A percentile compares a stretch with the other conserved stretches of the same genome.
phyloP scores from a whole-genome alignment of 768 basidiomycete genomes.

The Austroboletus eburneus region DNA sequence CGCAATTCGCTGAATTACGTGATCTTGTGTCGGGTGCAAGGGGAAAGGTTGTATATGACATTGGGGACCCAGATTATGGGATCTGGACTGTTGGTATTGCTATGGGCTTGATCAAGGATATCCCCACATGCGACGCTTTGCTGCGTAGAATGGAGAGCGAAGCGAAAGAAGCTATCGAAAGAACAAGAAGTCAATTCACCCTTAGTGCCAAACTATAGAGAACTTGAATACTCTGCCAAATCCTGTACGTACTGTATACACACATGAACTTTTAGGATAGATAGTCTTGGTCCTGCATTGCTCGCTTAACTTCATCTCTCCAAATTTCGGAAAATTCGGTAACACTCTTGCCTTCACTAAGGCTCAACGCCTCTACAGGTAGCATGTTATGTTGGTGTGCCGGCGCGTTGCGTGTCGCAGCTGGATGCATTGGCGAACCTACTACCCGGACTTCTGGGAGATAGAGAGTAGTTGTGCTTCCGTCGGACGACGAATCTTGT shows the following conservation, averaged over 20 bases:
- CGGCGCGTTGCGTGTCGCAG: constrained; percentile 63
- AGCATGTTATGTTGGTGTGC: constrained; percentile 84
- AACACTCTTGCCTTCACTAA: constrained; percentile 71
- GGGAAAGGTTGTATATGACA: constrained; percentile 73
- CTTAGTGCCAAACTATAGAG: constrained; percentile 20
- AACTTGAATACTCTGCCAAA: not conserved
- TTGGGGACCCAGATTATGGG: constrained; percentile 81
- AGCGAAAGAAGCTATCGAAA: constrained; percentile 61
- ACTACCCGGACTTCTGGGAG: constrained; percentile 59
- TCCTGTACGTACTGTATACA: not conserved
- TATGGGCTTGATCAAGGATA: constrained; percentile 75
- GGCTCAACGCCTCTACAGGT: constrained; percentile 79
- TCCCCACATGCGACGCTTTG: constrained; percentile 76
- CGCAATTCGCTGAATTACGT: constrained; percentile 81
- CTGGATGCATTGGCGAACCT: constrained; percentile 70
- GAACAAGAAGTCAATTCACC: constrained; percentile 32
- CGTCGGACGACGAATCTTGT: not conserved
- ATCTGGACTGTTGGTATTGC: constrained; percentile 75
- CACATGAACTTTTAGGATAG: not conserved
- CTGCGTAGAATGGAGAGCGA: constrained; percentile 68
- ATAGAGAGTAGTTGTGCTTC: not conserved
- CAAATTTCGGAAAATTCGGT: constrained; percentile 68
- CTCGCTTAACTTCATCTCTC: constrained; percentile 48
- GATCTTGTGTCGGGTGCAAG: constrained; percentile 72
- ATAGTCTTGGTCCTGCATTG: constrained; percentile 18